Base-by-base conservation (phyloP, 352 stramenopile species). In the Phytophthora meadii region DNA sequence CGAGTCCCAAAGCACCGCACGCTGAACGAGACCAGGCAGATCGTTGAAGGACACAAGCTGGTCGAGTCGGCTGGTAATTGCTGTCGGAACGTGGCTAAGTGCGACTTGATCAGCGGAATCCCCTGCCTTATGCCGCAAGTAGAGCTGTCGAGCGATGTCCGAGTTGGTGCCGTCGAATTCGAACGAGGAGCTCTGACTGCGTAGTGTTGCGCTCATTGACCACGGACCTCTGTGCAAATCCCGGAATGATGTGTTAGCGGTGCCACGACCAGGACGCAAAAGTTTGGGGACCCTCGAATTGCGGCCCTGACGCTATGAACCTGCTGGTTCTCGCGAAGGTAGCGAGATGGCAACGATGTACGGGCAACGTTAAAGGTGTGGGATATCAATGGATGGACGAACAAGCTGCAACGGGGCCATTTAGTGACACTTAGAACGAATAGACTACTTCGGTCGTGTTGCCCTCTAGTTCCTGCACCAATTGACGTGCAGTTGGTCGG, bases 1-100 rank as follows among this genome's bases (percentile, higher is more conserved):
- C 10, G 67, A 54, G 30, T 82, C 74, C 74, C 74, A 82, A 4
- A 82, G 67, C 27, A 79, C 28, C 2, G 70, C 74, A 14, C 66
- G 66, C 30, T 82, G 74, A 24, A 74, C 58, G 2, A 77, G 47
- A 11, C 61, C 70, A 1, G 68, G 68, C 4, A 79, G 40, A 5
- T 66, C 39, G 14, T 51, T 47, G 45, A 69, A 76, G 54, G 66
- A 19, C n/a, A 56, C 46, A 7, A 76, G 9, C 2, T 22, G 12
- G 25, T 61, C 49, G 19, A 72, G 63, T 39, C 58, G 59, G 41
- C 24, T 22, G 1, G n/a, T 27, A 10, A 76, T 36, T 3, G 46
- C 52, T 14, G 19, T 54, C 5, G 62, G 65, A 9, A 78, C 34
- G 19, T 1, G 37, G 15, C 32, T 52, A 25, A 74, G 49, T 2